phyloP scores from a whole-genome alignment of 2,329 filamentous ascomycete genomes.

The Phaeosphaeriaceae sp. region DNA sequence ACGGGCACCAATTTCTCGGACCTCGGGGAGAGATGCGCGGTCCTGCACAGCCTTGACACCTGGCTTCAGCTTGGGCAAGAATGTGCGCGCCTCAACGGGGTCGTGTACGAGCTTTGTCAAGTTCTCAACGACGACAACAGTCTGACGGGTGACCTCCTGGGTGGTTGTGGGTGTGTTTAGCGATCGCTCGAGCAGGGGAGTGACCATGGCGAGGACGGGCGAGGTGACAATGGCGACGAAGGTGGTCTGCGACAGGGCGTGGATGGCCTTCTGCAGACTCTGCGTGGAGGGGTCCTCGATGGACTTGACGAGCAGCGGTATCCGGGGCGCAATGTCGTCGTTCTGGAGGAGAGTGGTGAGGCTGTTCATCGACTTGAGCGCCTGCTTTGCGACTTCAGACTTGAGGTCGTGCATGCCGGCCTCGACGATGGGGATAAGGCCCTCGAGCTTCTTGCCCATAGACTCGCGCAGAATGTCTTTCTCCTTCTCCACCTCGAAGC shows the following conservation, averaged over 20 bases:
- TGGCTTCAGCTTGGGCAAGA: constrained; percentile 91
- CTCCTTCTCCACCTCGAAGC: constrained; percentile 81
- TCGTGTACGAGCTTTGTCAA: constrained; percentile 97
- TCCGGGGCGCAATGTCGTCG: constrained; percentile 92
- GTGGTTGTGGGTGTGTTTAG: constrained; percentile 89
- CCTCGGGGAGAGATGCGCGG: constrained; percentile 90
- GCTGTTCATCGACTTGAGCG: constrained; percentile 89
- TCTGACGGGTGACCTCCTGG: constrained; percentile 94
- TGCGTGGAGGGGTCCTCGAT: constrained; percentile 94
- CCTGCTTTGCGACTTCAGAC: constrained; percentile 81
- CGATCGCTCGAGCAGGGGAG: constrained; percentile 90
- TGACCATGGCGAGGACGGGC: constrained; percentile 91
- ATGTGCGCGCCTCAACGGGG: constrained; percentile 91
- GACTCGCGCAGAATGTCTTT: constrained; percentile 90
- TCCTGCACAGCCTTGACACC: constrained; percentile 90
- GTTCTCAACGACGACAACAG: constrained; percentile 96
- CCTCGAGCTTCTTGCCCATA: constrained; percentile 87
- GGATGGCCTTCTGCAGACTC: constrained; percentile 92
- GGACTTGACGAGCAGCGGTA: constrained; percentile 89
- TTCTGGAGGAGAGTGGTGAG: constrained; percentile 91
- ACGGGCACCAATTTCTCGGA: constrained; percentile 85
- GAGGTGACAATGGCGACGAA: constrained; percentile 97
- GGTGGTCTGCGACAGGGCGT: constrained; percentile 96
- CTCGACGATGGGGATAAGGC: constrained; percentile 90
- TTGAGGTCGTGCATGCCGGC: constrained; percentile 97